These are phyloP conservation scores for Calocybe gangraenosa DNA, from an alignment of 768 basidiomycete genomes.

Conservation along the genomic window DNA sequence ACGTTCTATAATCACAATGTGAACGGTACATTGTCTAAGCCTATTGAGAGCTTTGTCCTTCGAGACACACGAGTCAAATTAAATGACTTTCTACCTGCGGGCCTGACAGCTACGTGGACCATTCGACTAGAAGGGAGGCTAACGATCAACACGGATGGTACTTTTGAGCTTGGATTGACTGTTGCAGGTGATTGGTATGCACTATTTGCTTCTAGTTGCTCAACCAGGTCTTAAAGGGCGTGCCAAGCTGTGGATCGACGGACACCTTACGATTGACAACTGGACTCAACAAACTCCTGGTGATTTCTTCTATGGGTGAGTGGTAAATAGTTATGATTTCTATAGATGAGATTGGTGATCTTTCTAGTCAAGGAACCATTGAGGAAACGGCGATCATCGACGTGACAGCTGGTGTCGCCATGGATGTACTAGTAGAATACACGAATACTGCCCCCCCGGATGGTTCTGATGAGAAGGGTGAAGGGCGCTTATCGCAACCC, in stretches of 20 bases:
- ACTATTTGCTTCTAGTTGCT: too few relatives aligned
- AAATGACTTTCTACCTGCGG: constrained; percentile 60
- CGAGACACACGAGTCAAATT: constrained; percentile 62
- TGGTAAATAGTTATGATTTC: background rate
- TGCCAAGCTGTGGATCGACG: constrained; percentile 61
- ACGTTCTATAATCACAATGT: constrained; percentile 58
- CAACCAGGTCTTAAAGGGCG: constrained; percentile 35
- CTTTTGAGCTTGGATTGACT: constrained; percentile 59
- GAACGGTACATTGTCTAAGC: constrained; percentile 38
- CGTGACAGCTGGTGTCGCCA: constrained; percentile 39
- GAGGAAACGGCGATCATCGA: constrained; percentile 55
- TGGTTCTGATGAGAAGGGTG: constrained; percentile 36
- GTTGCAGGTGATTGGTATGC: constrained; percentile 40
- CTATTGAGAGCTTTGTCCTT: constrained; percentile 44
- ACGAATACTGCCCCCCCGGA: constrained; percentile 55
- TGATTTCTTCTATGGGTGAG: constrained; percentile 64
- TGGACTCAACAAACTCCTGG: constrained; percentile 66
- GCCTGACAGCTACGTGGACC: constrained; percentile 50
- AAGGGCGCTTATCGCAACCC: constrained; percentile 50
- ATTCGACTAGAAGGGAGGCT: constrained; percentile 53
- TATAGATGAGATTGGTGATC: background rate
- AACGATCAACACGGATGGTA: constrained; percentile 40
- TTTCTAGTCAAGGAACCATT: constrained; percentile 51
- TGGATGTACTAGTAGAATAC: constrained; percentile 57
- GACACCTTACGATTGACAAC: constrained; percentile 60